These are phyloP conservation scores for Naganishia vaughanmartiniae DNA, from an alignment of 768 basidiomycete species.

Conservation along the genomic window DNA sequence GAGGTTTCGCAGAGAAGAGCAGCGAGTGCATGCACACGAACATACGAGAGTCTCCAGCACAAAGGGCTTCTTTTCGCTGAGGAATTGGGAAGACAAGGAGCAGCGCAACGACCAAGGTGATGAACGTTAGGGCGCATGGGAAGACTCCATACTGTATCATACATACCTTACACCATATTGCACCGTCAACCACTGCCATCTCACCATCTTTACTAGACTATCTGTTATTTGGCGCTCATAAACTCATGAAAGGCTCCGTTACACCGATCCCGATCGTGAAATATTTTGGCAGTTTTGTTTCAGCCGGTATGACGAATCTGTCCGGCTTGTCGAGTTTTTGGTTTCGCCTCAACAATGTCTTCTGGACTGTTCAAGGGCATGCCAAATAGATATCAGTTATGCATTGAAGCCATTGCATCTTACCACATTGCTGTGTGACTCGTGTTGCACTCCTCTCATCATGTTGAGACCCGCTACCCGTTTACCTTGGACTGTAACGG, in stretches of 20 bases:
- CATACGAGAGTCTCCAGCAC: background rate
- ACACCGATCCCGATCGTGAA: background rate
- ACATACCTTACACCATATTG: background rate
- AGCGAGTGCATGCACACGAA: background rate
- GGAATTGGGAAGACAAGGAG: background rate
- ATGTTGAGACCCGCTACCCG: background rate
- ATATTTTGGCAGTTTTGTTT: background rate
- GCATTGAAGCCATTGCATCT: background rate
- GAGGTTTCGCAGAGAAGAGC: background rate
- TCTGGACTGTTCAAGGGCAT: background rate
- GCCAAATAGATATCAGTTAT: background rate
- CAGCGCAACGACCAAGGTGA: background rate
- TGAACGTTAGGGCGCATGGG: background rate
- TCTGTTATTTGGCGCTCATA: too few relatives aligned
- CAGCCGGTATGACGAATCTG: background rate
- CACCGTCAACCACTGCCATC: too few relatives aligned
- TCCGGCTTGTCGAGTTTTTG: conserved; percentile 3
- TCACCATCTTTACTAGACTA: too few relatives aligned
- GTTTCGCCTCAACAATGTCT: background rate
- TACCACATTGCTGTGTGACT: background rate
- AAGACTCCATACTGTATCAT: background rate
- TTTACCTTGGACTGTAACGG: background rate
- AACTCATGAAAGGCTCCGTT: background rate
- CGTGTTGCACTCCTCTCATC: background rate
- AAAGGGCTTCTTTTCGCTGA: background rate